Conservation (phyloP, 257 asterid species). For the Salvia rosmarinus region DNA sequence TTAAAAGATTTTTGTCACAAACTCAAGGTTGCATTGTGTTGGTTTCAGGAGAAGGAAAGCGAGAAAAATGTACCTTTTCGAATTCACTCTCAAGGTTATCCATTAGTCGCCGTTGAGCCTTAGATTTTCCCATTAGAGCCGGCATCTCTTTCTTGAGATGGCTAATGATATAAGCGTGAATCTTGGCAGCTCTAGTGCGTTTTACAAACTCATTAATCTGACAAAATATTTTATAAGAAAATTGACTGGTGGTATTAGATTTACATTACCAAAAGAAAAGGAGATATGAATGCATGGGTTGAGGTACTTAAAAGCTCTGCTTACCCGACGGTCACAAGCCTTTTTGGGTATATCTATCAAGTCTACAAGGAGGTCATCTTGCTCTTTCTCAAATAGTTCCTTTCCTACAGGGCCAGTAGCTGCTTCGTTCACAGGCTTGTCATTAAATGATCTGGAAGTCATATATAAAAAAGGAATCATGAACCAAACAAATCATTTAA, state of each 20-base stretch:
- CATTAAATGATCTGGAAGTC: conserved; percentile 73
- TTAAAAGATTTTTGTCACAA: conserved; percentile 4
- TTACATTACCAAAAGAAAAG: not conserved
- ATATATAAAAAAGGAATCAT: not conserved
- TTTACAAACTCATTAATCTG: conserved; percentile 94
- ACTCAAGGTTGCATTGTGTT: not conserved
- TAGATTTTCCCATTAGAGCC: conserved; percentile 77
- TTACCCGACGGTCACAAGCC: conserved; percentile 93
- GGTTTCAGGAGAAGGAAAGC: not conserved
- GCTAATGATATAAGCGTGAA: conserved; percentile 88
- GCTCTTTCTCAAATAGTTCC: conserved; percentile 91
- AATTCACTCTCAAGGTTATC: conserved; percentile 65
- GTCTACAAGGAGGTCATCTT: conserved; percentile 87
- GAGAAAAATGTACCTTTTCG: conserved; percentile 56
- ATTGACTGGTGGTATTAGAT: not conserved
- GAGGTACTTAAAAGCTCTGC: conserved; percentile 25
- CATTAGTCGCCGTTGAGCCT: conserved; percentile 64
- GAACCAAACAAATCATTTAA: not conserved
- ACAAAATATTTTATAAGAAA: not conserved
- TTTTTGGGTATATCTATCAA: conserved; percentile 92
- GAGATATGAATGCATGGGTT: not conserved
- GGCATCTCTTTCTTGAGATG: conserved; percentile 98
- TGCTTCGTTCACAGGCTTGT: conserved; percentile 73
- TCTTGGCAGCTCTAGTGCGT: conserved; percentile 95
- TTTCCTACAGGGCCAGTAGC: conserved; percentile 72